Evolutionary conservation across 176 grass and related monocot genomes (phyloP).

Genomic region (Musa troglodytarum): DNA sequence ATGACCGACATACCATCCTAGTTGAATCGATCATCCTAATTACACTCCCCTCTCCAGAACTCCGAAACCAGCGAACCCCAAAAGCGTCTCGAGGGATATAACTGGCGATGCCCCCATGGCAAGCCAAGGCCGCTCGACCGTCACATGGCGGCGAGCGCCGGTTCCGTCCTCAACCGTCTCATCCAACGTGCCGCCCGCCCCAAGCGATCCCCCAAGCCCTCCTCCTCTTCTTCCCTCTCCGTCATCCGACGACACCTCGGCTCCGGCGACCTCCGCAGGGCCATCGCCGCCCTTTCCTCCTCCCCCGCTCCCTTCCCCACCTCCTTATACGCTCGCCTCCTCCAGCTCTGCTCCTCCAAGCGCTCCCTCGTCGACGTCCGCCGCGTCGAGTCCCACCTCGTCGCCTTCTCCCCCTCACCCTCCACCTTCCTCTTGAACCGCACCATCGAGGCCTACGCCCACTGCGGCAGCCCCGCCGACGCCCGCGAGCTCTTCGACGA

Average conservation of each 20-base stretch:
- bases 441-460: slow-evolving; percentile 50
- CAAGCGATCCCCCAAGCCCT: not conserved
- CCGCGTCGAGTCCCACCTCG: slow-evolving; percentile 42
- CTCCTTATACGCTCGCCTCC: slow-evolving; percentile 4
- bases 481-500: slow-evolving; percentile 69
- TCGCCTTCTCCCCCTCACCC: not conserved
- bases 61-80: too few relatives aligned
- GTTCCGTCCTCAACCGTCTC: slow-evolving; percentile 14
- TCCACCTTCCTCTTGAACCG: slow-evolving; percentile 65
- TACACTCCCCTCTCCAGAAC: too few relatives aligned
- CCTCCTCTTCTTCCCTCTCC: not conserved
- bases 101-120: too few relatives aligned
- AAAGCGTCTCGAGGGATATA: too few relatives aligned
- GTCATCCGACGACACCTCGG: slow-evolving; percentile 11
- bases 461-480: slow-evolving; percentile 38
- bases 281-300: not conserved
- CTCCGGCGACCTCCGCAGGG: slow-evolving; percentile 1
- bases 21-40: too few relatives aligned
- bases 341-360: slow-evolving; percentile 7
- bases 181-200: not conserved
- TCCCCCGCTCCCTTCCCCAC: not conserved
- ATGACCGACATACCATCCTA: too few relatives aligned
- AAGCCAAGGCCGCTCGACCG: not conserved
- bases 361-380: slow-evolving; percentile 37
- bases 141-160: not conserved